These are phyloP conservation scores for Cryptococcus sp. DNA, from an alignment of 1,284 basidiomycete species.

Conservation along the genomic window DNA sequence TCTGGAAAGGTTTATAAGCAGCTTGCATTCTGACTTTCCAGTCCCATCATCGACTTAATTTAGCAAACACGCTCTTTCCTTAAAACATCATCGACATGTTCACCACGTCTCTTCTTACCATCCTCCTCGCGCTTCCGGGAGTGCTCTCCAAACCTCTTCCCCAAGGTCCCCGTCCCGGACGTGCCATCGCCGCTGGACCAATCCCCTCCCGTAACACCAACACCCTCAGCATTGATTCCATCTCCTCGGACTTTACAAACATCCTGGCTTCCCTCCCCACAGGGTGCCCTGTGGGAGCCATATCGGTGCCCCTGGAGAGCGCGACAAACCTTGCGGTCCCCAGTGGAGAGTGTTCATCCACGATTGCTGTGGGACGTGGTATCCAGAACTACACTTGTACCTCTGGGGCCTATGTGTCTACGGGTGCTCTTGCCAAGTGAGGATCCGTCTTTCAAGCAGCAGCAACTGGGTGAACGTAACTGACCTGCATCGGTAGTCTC, in stretches of 20 bases:
- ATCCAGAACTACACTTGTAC: constrained; percentile 42
- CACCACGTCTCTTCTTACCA: too few relatives aligned
- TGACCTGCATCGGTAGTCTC: constrained; percentile 36
- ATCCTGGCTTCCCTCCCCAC: not conserved
- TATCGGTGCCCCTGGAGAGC: constrained; percentile 7
- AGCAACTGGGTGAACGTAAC: not conserved
- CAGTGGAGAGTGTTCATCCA: constrained; percentile 12
- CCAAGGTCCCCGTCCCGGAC: not conserved
- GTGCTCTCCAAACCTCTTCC: too few relatives aligned
- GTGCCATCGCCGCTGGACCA: not conserved
- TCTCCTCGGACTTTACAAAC: not conserved
- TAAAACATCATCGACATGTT: too few relatives aligned
- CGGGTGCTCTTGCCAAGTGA: constrained; percentile 38
- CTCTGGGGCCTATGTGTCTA: constrained; percentile 23
- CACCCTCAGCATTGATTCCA: not conserved
- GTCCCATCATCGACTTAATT: too few relatives aligned
- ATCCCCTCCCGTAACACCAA: not conserved
- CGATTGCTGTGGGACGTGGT: constrained; percentile 28
- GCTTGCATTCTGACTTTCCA: too few relatives aligned
- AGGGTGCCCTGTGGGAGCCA: constrained; percentile 3
- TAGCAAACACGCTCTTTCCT: too few relatives aligned
- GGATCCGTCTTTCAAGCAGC: constrained; percentile 3
- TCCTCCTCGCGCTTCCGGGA: too few relatives aligned
- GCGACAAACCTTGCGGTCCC: constrained; percentile 12
- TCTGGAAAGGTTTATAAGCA: too few relatives aligned